Percentiles rank a stretch among this genome's conserved stretches.
phyloP scores from a whole-genome alignment of 2,329 filamentous ascomycete genomes.

The Stagonosporopsis cucurbitacearum region DNA sequence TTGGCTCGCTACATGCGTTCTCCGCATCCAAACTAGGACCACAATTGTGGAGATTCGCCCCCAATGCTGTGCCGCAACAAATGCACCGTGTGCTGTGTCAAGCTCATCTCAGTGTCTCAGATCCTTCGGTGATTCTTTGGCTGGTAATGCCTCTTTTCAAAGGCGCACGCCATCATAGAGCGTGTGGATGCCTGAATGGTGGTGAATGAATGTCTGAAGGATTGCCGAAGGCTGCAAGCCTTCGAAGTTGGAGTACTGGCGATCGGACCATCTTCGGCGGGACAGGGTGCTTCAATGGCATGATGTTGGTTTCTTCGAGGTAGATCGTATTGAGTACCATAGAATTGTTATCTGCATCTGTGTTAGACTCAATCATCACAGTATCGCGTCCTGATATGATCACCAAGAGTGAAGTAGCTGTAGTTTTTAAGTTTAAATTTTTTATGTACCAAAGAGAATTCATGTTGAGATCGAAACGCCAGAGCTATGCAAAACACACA shows the following conservation, averaged over 20 bases:
- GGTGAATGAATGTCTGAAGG: neutral
- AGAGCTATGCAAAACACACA: neutral
- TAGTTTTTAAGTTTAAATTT: neutral
- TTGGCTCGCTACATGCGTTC: neutral
- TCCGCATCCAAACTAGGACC: neutral
- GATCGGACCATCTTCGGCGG: neutral
- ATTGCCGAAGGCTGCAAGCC: neutral
- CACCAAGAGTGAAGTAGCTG: neutral
- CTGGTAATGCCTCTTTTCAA: neutral
- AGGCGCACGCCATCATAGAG: conserved; percentile 1
- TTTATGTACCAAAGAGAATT: neutral
- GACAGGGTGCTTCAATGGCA: neutral
- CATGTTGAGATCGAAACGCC: neutral
- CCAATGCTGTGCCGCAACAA: conserved; percentile 4
- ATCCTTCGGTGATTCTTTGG: neutral
- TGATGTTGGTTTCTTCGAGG: neutral
- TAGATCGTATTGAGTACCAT: neutral
- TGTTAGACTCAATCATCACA: neutral
- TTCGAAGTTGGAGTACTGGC: neutral
- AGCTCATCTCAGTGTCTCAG: neutral
- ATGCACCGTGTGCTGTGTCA: neutral
- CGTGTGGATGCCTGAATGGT: neutral
- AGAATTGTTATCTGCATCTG: too few species aligned
- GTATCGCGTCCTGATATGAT: neutral
- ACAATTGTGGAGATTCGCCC: conserved; percentile 8